A percentile compares a stretch with the other conserved stretches of the same genome.
Evolutionary conservation across 148 eudicot genomes (phyloP).

Genomic region (Vaccinium myrtillus): DNA sequence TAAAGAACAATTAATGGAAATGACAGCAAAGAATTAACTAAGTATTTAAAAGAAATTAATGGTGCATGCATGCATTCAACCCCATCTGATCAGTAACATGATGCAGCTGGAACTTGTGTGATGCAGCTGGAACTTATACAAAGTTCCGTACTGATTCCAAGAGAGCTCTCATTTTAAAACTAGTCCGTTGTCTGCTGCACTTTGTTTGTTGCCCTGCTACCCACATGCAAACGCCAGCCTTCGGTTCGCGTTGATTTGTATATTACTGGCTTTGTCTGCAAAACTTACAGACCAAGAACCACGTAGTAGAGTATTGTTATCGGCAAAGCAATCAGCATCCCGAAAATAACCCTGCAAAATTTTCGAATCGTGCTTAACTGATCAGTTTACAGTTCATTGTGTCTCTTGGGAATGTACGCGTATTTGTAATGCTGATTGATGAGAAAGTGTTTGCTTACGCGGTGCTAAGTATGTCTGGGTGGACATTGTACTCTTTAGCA

Average conservation of each 20-base stretch:
- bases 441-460: conserved; percentile 49
- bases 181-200: conserved; percentile 1
- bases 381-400: background rate
- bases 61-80: background rate
- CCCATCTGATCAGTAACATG: background rate
- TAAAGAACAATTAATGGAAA: background rate
- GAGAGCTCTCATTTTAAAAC: conserved; percentile 14
- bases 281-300: conserved; percentile 62
- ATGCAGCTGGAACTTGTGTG: conserved; percentile 7
- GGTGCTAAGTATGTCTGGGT: conserved; percentile 87
- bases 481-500: conserved; percentile 94
- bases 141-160: conserved; percentile 35
- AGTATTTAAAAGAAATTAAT: background rate
- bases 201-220: conserved; percentile 3
- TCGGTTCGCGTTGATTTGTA: conserved; percentile 12
- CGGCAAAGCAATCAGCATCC: conserved; percentile 91
- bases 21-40: background rate
- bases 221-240: conserved; percentile 19
- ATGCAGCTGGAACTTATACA: background rate
- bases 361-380: background rate
- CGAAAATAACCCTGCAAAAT: conserved; percentile 82
- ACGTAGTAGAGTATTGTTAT: conserved; percentile 84
- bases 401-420: background rate
- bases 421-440: background rate
- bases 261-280: background rate